Evolutionary conservation across 129 eudicot genomes (phyloP).

Genomic region (Artemisia tridentata): DNA sequence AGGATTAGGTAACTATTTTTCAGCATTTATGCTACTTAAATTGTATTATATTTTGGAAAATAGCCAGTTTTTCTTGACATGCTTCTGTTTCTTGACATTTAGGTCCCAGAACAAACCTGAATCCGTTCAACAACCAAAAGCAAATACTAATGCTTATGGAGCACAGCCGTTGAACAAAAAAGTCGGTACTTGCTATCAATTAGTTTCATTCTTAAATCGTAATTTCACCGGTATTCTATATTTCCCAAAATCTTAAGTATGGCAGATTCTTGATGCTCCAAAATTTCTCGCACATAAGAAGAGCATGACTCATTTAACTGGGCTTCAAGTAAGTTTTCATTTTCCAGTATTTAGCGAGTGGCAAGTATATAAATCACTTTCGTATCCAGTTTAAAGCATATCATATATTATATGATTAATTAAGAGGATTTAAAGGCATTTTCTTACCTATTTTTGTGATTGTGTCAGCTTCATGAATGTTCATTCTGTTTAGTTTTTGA

Average conservation of each 20-base stretch:
- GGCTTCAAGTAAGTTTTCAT: slow-evolving; percentile 43
- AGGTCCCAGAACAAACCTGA: slow-evolving; percentile 49
- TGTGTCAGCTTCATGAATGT: too few species aligned
- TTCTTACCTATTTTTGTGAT: too few species aligned
- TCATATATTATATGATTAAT: neutral
- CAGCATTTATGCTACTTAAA: neutral
- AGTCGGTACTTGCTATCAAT: slow-evolving; percentile 41
- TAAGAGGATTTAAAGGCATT: neutral
- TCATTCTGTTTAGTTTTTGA: too few species aligned
- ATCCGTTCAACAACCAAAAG: slow-evolving; percentile 38
- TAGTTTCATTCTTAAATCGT: neutral
- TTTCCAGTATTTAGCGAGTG: neutral
- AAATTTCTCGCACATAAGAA: slow-evolving; percentile 33
- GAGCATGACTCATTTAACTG: slow-evolving; percentile 39
- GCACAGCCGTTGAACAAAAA: slow-evolving; percentile 51
- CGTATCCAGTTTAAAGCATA: neutral
- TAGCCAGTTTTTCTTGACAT: neutral
- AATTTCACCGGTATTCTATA: slow-evolving; percentile 12
- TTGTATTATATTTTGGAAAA: neutral
- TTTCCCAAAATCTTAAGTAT: slow-evolving; percentile 17
- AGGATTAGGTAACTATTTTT: slow-evolving; percentile 42
- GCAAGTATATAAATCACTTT: slow-evolving; percentile 9
- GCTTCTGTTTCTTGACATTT: slow-evolving; percentile 24
- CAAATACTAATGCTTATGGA: slow-evolving; percentile 29
- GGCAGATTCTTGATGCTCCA: slow-evolving; percentile 49